phyloP scores from a whole-genome alignment of 495 filamentous ascomycete species.

The Penicillium argentinense region DNA sequence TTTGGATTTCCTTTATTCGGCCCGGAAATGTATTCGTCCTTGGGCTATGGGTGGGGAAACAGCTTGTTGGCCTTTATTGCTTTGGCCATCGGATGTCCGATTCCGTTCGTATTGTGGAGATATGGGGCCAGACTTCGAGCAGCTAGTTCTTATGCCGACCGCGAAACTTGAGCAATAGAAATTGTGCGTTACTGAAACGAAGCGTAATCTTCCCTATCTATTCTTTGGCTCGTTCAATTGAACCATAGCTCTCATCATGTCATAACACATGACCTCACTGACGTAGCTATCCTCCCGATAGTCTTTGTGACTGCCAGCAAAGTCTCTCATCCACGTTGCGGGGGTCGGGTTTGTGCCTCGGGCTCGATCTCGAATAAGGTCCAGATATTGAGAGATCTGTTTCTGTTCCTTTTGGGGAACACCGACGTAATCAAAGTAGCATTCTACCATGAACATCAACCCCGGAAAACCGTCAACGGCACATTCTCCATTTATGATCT shows the following conservation, averaged over 20 bases:
- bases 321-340: conserved; percentile 79
- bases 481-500: conserved; percentile 73
- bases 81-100: conserved; percentile 46
- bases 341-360: conserved; percentile 75
- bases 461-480: conserved; percentile 54
- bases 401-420: conserved; percentile 79
- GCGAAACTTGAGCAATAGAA: not conserved
- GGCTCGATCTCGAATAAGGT: conserved; percentile 75
- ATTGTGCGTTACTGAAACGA: not conserved
- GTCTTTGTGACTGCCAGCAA: conserved; percentile 62
- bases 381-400: conserved; percentile 71
- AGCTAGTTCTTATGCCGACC: conserved; percentile 6
- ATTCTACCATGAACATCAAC: conserved; percentile 80
- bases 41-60: conserved; percentile 56
- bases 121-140: conserved; percentile 10
- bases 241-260: conserved; percentile 68
- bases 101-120: conserved; percentile 50
- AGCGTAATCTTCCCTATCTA: not conserved
- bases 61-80: conserved; percentile 47
- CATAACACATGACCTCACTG: conserved; percentile 66
- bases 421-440: conserved; percentile 80
- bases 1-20: conserved; percentile 71
- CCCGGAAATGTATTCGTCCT: conserved; percentile 48
- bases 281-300: conserved; percentile 75
- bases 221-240: not conserved